A percentile compares a stretch with the other conserved stretches of the same genome.
These are phyloP conservation scores for Cubamyces lactineus DNA, from an alignment of 768 basidiomycete genomes.

Conservation along the genomic window DNA sequence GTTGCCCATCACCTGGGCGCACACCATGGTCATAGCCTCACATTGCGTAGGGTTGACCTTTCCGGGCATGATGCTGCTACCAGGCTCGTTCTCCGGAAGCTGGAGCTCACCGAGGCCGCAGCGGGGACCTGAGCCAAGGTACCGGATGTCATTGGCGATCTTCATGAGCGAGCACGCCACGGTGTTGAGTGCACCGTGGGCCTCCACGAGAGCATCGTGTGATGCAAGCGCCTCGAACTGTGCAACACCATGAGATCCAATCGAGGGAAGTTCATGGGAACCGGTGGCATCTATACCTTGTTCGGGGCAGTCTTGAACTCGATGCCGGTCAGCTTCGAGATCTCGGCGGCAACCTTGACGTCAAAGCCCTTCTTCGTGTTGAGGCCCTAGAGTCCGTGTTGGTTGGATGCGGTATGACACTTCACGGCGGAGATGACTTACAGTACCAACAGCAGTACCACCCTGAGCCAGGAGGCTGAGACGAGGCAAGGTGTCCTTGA, in stretches of 20 bases:
- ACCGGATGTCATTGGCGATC: constrained; percentile 99
- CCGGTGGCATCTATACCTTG: constrained; percentile 60
- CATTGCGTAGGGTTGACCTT: constrained; percentile 99
- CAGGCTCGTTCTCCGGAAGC: constrained; percentile 98
- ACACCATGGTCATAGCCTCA: constrained; percentile 98
- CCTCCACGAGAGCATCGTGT: constrained; percentile 98
- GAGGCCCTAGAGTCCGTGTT: constrained; percentile 63
- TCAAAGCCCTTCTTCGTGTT: constrained; percentile 98
- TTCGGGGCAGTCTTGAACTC: constrained; percentile 97
- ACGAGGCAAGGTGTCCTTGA: constrained; percentile 81
- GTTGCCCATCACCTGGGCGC: constrained; percentile 98
- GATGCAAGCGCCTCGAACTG: constrained; percentile 97
- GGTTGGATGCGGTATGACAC: background rate
- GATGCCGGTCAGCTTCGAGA: constrained; percentile 88
- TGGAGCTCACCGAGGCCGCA: constrained; percentile 95
- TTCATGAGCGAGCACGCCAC: constrained; percentile 98
- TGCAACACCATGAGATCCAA: constrained; percentile 9
- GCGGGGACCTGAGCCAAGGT: constrained; percentile 95
- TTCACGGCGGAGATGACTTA: constrained; percentile 41
- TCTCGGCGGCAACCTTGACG: constrained; percentile 88
- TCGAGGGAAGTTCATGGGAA: background rate
- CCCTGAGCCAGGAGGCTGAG: constrained; percentile 92
- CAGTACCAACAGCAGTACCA: constrained; percentile 98
- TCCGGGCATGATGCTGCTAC: constrained; percentile 99
- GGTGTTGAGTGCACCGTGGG: constrained; percentile 95